phyloP scores from a whole-genome alignment of 768 basidiomycete genomes.

The Podaxis sp. region DNA sequence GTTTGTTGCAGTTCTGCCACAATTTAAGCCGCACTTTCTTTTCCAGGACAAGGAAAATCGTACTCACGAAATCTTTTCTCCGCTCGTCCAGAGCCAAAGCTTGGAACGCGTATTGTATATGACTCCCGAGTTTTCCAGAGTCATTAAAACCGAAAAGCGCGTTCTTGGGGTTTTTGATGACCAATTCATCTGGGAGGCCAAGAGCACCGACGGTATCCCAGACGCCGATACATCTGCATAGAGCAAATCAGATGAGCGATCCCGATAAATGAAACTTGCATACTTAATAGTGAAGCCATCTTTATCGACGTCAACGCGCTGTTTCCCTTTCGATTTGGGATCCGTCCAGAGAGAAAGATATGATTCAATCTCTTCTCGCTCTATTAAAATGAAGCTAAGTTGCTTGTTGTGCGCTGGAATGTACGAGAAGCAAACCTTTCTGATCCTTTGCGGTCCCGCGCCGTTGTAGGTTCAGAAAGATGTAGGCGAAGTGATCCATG shows the following conservation, averaged over 20 bases:
- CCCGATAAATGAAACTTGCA: conserved; percentile 13
- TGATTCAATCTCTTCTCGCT: conserved; percentile 41
- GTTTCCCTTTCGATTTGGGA: conserved; percentile 50
- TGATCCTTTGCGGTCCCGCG: conserved; percentile 52
- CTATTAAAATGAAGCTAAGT: conserved; percentile 9
- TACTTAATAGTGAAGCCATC: conserved; percentile 64
- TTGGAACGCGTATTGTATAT: conserved; percentile 66
- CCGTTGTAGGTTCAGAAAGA: conserved; percentile 61
- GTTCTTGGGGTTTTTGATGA: conserved; percentile 38
- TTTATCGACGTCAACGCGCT: conserved; percentile 44
- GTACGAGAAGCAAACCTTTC: conserved; percentile 33
- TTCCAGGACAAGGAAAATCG: background rate
- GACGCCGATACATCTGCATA: conserved; percentile 61
- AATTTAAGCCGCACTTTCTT: background rate
- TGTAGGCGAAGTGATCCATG: conserved; percentile 69
- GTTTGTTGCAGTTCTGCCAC: conserved; percentile 57
- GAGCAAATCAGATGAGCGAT: conserved; percentile 1
- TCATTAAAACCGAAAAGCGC: conserved; percentile 68
- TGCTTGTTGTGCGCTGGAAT: too few relatives aligned
- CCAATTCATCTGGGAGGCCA: conserved; percentile 67
- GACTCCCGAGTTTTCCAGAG: conserved; percentile 48
- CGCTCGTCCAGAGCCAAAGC: conserved; percentile 69
- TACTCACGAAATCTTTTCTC: conserved; percentile 64
- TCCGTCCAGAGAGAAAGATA: conserved; percentile 54
- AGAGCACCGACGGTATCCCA: conserved; percentile 79